Base-by-base conservation (phyloP, 148 eudicot genomes). In the Pouteria glomerata region DNA sequence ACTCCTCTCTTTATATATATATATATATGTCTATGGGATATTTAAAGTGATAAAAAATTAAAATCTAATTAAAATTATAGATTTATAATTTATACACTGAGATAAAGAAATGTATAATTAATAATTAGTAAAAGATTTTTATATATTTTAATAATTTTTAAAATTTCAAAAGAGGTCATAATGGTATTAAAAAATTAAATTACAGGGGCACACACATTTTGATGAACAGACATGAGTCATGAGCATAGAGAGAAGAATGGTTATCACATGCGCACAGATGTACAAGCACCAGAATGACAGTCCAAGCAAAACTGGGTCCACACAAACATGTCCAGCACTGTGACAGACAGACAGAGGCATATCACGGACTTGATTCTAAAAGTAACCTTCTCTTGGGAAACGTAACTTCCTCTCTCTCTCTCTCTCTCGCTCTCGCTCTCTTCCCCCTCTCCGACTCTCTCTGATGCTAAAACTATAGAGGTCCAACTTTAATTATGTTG, bases 401-500 rank as follows among this genome's bases (percentile, higher is more conserved):
- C 70, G 57, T 5, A 50, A 67, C 59, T 16, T 42, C 2, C 41
- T 4, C 15, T 34, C 64, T 27, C 37, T 29, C 41, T 33, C 42
- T 31, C 42, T 14, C 3, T 57, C 41, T 6, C 47, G n/a, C 30
- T n/a, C 31, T 68, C 72, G 19, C 72, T 52, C 45, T 12, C 72
- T 24, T 15, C 8, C 45, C 35, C 24, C 35, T 21, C 12, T 7
- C n/a, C 3, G 1, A 35, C 45, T 56, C 63, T 53, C 48, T 18
- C 31, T 68, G 37, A 8, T 39, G 44, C 18, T 39, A 18, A 13
- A 10, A 11, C 10, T n/a, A 8, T 4, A 13, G 58, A 37, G 29
- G 60, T 55, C 66, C 70, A 71, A 67, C 60, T 76, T 76, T 76
- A 63, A 76, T 76, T 73, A 77, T 71, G 59, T 39, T 42, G 79